These are phyloP conservation scores for Podosphaera aphanis DNA, from an alignment of 2,329 filamentous ascomycete species.

Conservation along the genomic window DNA sequence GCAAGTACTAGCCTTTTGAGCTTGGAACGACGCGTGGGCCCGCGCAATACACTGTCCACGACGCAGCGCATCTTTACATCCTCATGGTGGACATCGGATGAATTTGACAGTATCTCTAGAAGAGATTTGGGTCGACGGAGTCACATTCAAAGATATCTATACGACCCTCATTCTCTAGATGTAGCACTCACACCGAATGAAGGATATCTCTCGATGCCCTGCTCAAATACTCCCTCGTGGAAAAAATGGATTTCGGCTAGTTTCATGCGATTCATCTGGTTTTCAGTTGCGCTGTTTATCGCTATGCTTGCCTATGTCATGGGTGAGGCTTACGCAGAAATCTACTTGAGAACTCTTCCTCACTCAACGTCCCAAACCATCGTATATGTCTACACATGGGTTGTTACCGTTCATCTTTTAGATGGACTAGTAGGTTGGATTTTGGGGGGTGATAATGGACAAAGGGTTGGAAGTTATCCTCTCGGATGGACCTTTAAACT, in stretches of 20 bases:
- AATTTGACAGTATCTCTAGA: conserved; percentile 21
- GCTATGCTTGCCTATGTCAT: conserved; percentile 42
- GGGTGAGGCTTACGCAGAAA: conserved; percentile 45
- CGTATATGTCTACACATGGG: conserved; percentile 48
- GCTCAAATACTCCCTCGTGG: conserved; percentile 8
- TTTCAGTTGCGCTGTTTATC: conserved; percentile 38
- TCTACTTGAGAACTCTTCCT: conserved; percentile 41
- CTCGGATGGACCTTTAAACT: conserved; percentile 48
- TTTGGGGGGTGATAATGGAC: conserved; percentile 38
- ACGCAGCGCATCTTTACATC: conserved; percentile 44
- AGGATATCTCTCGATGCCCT: conserved; percentile 3
- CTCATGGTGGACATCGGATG: conserved; percentile 42
- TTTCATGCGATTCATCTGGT: conserved; percentile 47
- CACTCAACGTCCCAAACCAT: conserved; percentile 44
- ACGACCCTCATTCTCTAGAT: conserved; percentile 14
- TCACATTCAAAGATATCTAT: conserved; percentile 16
- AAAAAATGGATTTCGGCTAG: conserved; percentile 35
- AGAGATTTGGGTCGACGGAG: conserved; percentile 19
- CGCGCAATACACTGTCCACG: conserved; percentile 37
- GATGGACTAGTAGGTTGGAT: conserved; percentile 44
- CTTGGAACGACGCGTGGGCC: conserved; percentile 37
- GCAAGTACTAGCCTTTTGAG: conserved; percentile 39
- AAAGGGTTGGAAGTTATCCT: conserved; percentile 46
- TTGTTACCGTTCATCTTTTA: conserved; percentile 39
- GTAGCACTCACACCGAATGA: conserved; percentile 12